Conservation (phyloP, 345 rosid genomes). For the Eucalyptus camaldulensis region DNA sequence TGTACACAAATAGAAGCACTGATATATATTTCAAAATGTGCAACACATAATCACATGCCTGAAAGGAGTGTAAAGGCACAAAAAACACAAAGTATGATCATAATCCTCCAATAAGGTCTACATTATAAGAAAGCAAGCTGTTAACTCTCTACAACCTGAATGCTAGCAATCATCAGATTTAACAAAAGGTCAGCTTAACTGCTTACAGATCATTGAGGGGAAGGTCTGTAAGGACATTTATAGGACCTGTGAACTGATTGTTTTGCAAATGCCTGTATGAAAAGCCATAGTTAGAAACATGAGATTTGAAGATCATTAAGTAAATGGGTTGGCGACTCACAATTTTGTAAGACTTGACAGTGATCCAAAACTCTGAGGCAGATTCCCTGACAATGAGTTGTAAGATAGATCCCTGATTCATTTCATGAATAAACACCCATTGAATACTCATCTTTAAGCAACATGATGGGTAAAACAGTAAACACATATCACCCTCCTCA, state of each 20-base stretch:
- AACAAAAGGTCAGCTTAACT: not conserved
- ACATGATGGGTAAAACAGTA: not conserved
- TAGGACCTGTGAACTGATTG: conserved; percentile 61
- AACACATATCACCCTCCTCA: not conserved
- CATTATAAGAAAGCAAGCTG: not conserved
- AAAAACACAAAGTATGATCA: not conserved
- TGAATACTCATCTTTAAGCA: not conserved
- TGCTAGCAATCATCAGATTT: not conserved
- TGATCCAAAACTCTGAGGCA: conserved; percentile 57
- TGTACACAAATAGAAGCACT: not conserved
- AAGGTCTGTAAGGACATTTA: conserved; percentile 56
- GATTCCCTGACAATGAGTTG: conserved; percentile 60
- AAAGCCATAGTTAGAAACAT: not conserved
- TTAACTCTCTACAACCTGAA: not conserved
- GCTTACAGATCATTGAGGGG: conserved; percentile 75
- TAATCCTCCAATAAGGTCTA: not conserved
- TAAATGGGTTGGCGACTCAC: conserved; percentile 24
- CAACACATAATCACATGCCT: not conserved
- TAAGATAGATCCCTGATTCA: conserved; percentile 68
- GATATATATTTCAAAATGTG: not conserved
- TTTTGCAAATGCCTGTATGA: conserved; percentile 56
- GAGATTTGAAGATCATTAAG: not conserved
- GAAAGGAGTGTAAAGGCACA: not conserved
- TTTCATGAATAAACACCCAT: not conserved
- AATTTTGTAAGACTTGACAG: conserved; percentile 40